Base-by-base conservation (phyloP, 140 eudicot genomes). In the Senecio squalidus region DNA sequence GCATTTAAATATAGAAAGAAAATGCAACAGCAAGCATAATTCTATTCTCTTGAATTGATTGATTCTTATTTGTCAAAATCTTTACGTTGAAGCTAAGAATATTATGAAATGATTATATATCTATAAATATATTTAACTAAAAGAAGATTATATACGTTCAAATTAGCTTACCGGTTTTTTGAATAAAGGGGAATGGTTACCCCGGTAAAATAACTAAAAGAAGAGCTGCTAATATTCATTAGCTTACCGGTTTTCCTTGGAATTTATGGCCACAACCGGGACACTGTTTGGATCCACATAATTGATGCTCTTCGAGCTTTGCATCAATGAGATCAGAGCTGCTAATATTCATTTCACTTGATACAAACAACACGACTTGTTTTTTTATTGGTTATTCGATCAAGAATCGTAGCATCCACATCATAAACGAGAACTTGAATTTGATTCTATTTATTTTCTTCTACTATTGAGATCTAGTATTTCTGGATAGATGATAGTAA, bases 211-310 rank as follows among this genome's bases (percentile, higher is more conserved):
- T n/a, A n/a, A n/a, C n/a, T n/a, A n/a, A n/a, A n/a, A n/a, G n/a
- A n/a, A n/a, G n/a, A n/a, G n/a, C n/a, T n/a, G n/a, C n/a, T n/a
- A n/a, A n/a, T n/a, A n/a, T n/a, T n/a, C n/a, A n/a, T n/a, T n/a
- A n/a, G n/a, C 78, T 43, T 84, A 84, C 98, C 79, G 88, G 91
- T 72, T 83, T 91, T 51, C 84, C 94, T 76, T 90, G 84, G n/a
- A 91, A 89, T 80, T 75, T 91, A 78, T 91, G 98, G 18, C 98
- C 98, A 34, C 98, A 91, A 44, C 96, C 74, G 8, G 98, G 98
- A 56, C 96, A 91, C 51, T 81, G 96, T 66, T 82, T 91, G 69
- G 98, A 78, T 86, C 92, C 98, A 76, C 94, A 81, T 15, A 87
- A 67, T 64, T 87, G 96, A 70, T 91, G 98, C 68, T 87, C 95